Evolutionary conservation across 345 rosid species (phyloP), one percentile per base, ranked within the genome.

Genomic region (Ailanthus altissimus): DNA sequence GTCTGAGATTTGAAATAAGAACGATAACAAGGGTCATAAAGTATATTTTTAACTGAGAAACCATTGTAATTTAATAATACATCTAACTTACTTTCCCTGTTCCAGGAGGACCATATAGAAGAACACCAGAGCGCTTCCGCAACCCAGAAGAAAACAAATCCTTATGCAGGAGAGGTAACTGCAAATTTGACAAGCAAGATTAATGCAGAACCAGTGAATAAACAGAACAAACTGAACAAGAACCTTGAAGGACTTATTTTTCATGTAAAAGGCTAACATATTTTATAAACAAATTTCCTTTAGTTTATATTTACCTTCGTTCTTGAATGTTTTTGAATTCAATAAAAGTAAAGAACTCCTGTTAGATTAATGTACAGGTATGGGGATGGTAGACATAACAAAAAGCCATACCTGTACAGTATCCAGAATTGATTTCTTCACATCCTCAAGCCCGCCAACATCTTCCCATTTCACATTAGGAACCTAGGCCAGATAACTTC

Each of bases 21-120:
- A 80, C 14, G 68, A 70, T 56, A 65, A 57, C 28, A 25, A 23
- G 75, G 25, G 67, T 50, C 69, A 75, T 23, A n/a, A 32, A 36
- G 68, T n/a, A 47, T 45, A 73, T 65, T 69, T 65, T 42, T 70
- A 51, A 36, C 14, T 26, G 71, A 67, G 72, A 83, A 69, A 64
- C 23, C 5, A 63, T 58, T 36, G 49, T 26, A 73, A 65, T 64
- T 76, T 64, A 23, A 38, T 25, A 61, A 23, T n/a, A 77, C 8
- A 65, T 57, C 66, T 18, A 61, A 73, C 89, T 69, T 80, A 95
- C 99, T 84, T 95, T 93, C 73, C 99, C 99, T 11, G 98, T 93
- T 84, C 98, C 99, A 54, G 98, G 99, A 85, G 99, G 99, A 67
- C 99, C 99, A 82, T 96, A 92, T 46, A 96, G 89, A 85, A 96